A percentile compares a stretch with the other conserved stretches of the same genome.
Conservation (phyloP, 805 yeast species). For the Hanseniaspora jakobsenii region DNA sequence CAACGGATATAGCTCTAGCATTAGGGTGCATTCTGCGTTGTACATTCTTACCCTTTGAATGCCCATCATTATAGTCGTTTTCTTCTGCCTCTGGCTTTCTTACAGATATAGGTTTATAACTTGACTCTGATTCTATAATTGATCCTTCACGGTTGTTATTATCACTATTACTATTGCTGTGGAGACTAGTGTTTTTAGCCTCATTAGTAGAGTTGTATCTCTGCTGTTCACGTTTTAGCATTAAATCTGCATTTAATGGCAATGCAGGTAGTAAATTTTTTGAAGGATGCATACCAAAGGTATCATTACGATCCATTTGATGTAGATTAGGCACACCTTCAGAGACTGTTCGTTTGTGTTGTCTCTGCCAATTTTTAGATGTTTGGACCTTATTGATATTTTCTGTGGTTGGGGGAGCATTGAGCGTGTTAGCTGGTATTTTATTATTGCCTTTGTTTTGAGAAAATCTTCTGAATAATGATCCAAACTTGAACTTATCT, state of each 20-base stretch:
- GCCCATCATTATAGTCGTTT: slow-evolving; percentile 22
- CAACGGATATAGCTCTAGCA: slow-evolving; percentile 74
- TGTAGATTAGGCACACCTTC: slow-evolving; percentile 25
- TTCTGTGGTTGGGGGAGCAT: too few species aligned
- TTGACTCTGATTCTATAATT: too few species aligned
- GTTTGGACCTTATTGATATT: too few species aligned
- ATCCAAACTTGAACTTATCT: slow-evolving; percentile 26
- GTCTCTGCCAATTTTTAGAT: slow-evolving; percentile 20
- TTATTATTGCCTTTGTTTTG: slow-evolving; percentile 26
- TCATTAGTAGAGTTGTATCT: slow-evolving; percentile 19
- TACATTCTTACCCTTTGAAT: too few species aligned
- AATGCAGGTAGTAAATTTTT: slow-evolving; percentile 29
- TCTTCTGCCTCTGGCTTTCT: too few species aligned
- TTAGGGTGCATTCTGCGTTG: slow-evolving; percentile 63
- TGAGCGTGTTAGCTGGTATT: too few species aligned
- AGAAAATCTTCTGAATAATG: slow-evolving; percentile 28
- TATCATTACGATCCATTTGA: not conserved
- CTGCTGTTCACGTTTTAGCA: slow-evolving; percentile 23
- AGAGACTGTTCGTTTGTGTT: slow-evolving; percentile 32
- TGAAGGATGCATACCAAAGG: too few species aligned
- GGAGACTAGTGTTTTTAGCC: too few species aligned
- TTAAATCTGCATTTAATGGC: slow-evolving; percentile 27
- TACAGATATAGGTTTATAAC: too few species aligned
- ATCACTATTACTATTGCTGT: too few species aligned
- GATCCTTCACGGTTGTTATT: too few species aligned